Evolutionary conservation across 306 rosid species (phyloP), one percentile per base, ranked within the genome.

Genomic region (Carpinus viminea): DNA sequence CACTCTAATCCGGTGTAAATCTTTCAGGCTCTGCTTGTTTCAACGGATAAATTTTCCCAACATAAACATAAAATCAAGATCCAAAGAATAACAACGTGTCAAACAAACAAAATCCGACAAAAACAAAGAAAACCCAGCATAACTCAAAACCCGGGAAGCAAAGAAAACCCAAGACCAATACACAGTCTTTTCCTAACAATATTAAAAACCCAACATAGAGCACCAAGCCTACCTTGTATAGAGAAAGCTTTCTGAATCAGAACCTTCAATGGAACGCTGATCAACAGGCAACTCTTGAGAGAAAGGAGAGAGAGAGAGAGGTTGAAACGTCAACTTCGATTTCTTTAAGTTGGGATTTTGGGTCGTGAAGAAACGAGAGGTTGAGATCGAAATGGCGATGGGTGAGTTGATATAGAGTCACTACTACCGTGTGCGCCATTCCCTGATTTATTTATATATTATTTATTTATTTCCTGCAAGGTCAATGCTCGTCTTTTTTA

Each of bases 211-310:
- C 47, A 72, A 34, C 62, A 72, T 7, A 50, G 18, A 74, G 12
- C 43, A 62, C 28, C 26, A 41, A 64, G 12, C 72, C 24, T 79
- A 79, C 83, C 83, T 28, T 28, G 59, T 66, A 41, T 5, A 11
- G 72, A 38, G 11, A 18, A 41, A 36, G 50, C 20, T 65, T 2
- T 2, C 46, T 8, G 8, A 8, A 65, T 36, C 71, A 38, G 38
- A 43, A 66, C n/a, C 69, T 31, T 62, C 10, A 62, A 62, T 13
- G 45, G 8, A 15, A 62, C 69, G 13, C 50, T 66, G 31, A 41
- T 41, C 31, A 20, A 52, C 56, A 53, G 56, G 50, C 13, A 66
- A 18, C 21, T 41, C 24, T 41, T 38, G 34, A 24, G 62, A 78
- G 12, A 43, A 54, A 8, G 24, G 15, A 17, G 38, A 26, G 10